These are phyloP conservation scores for Cystobasidium pallidum DNA, from an alignment of 1,284 basidiomycete species.

Conservation along the genomic window DNA sequence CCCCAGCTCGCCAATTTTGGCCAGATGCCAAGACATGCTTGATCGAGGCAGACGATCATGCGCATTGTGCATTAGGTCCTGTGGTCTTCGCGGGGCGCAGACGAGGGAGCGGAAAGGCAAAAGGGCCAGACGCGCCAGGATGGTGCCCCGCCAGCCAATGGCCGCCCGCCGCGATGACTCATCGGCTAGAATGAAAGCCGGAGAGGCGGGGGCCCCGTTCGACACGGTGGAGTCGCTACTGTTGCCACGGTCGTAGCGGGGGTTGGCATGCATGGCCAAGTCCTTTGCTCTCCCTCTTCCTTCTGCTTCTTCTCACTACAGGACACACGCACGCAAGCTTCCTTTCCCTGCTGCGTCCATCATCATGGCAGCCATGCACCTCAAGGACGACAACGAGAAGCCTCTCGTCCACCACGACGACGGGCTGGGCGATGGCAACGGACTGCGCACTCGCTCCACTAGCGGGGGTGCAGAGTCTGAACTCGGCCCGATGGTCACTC, in stretches of 20 bases:
- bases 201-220: background rate
- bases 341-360: background rate
- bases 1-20: background rate
- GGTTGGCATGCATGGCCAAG: no score
- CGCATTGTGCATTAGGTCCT: no score
- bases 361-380: slow-evolving; percentile 11
- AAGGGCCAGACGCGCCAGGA: no score
- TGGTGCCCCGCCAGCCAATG: background rate
- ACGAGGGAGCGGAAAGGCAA: no score
- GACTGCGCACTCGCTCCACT: background rate
- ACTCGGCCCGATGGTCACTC: slow-evolving; percentile 1
- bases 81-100: no score
- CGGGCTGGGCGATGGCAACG: background rate
- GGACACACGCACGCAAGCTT: background rate
- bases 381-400: slow-evolving; percentile 23
- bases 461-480: background rate
- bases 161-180: background rate
- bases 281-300: background rate
- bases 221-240: background rate
- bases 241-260: no score
- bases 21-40: no score
- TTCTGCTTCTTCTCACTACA: background rate
- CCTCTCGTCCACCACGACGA: slow-evolving; percentile 4
- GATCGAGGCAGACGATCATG: no score
- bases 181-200: slow-evolving; percentile 3